Conservation (phyloP, 2,329 filamentous ascomycete genomes). For the Graphiopsis chlorocephala region DNA sequence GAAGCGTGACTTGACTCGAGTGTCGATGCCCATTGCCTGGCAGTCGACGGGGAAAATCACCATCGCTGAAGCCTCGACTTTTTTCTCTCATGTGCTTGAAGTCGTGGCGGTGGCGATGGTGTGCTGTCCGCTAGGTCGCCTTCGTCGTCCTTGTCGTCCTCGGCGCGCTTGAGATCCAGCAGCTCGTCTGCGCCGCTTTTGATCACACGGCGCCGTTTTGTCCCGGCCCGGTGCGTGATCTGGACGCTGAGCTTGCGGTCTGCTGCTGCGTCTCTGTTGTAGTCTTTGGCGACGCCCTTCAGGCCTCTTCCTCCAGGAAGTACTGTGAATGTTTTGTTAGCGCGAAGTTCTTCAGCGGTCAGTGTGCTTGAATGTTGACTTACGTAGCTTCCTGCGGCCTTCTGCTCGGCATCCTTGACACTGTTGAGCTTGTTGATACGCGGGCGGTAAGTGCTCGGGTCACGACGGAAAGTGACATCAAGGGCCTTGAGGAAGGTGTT, state of each 20-base stretch:
- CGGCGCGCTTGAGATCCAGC: constrained; percentile 60
- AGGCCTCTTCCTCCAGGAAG: constrained; percentile 87
- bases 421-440: constrained; percentile 97
- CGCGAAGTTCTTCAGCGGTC: background rate
- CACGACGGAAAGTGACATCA: constrained; percentile 96
- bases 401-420: constrained; percentile 97
- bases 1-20: background rate
- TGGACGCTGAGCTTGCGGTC: constrained; percentile 15
- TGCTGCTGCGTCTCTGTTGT: constrained; percentile 14
- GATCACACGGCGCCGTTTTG: constrained; percentile 30
- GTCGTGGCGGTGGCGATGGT: background rate
- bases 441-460: constrained; percentile 91
- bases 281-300: constrained; percentile 59
- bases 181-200: constrained; percentile 51
- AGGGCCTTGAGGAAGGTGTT: constrained; percentile 95
- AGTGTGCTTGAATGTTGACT: constrained; percentile 38
- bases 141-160: constrained; percentile 57
- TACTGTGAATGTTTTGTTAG: constrained; percentile 54
- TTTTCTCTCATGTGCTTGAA: background rate
- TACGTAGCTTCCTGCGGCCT: constrained; percentile 86
- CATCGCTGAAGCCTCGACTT: background rate
- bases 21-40: constrained; percentile 18
- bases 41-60: constrained; percentile 12
- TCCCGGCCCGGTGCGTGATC: constrained; percentile 21
- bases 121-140: constrained; percentile 16